Conservation (phyloP, 1,284 basidiomycete species). For the Rhodotorula sp. region DNA sequence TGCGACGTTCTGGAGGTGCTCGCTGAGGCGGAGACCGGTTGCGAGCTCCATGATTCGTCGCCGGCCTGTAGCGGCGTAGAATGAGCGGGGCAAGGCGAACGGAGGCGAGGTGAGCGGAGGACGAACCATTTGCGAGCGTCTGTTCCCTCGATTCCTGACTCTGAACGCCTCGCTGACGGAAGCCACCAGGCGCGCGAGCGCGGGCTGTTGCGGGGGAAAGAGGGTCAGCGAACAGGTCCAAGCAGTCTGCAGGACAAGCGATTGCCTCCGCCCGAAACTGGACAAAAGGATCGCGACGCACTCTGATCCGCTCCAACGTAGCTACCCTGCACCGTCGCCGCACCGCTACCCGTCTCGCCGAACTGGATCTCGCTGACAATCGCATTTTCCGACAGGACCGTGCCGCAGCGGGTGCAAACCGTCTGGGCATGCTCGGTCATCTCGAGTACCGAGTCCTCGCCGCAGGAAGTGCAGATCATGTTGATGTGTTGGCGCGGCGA, state of each 20-base stretch:
- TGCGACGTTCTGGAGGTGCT: constrained; percentile 75
- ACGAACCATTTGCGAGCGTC: constrained; percentile 78
- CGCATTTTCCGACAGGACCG: constrained; percentile 81
- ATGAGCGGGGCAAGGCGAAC: background rate
- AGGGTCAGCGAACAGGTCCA: background rate
- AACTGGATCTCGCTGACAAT: constrained; percentile 93
- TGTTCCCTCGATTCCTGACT: constrained; percentile 75
- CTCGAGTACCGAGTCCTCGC: constrained; percentile 33
- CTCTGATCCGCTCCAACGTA: constrained; percentile 91
- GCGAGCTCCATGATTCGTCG: constrained; percentile 79
- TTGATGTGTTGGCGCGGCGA: background rate
- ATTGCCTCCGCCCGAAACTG: background rate
- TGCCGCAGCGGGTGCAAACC: constrained; percentile 37
- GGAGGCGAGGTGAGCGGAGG: background rate
- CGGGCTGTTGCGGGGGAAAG: constrained; percentile 56
- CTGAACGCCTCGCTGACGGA: constrained; percentile 61
- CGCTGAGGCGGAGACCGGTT: constrained; percentile 70
- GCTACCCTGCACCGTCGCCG: constrained; percentile 91
- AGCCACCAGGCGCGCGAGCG: constrained; percentile 73
- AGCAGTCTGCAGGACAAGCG: too few species aligned
- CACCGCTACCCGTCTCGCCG: constrained; percentile 85
- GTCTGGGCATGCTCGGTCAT: constrained; percentile 35
- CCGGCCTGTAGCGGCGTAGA: constrained; percentile 57
- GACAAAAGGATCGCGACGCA: constrained; percentile 55
- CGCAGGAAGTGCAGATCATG: constrained; percentile 37